phyloP scores from a whole-genome alignment of 352 stramenopile genomes.

The Phytophthora rubi region DNA sequence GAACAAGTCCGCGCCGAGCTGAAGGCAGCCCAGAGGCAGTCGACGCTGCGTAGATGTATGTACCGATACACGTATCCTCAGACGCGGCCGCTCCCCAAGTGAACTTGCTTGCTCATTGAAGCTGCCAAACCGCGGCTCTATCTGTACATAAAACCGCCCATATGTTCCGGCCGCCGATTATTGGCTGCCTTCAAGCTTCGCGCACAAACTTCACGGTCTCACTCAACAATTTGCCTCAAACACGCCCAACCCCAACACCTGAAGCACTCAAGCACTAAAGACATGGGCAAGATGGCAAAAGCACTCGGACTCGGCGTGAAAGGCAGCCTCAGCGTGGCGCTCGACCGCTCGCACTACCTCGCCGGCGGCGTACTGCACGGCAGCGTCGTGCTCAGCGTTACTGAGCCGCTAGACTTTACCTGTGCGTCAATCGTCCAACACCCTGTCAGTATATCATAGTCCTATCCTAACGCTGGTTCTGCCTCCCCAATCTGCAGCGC shows the following conservation, averaged over 20 bases:
- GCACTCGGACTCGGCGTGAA: constrained; percentile 37
- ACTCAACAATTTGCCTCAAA: constrained; percentile 35
- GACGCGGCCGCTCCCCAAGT: not conserved
- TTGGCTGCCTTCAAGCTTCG: constrained; percentile 1
- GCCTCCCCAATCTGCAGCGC: constrained; percentile 5
- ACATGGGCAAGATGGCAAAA: constrained; percentile 43
- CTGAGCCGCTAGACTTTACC: constrained; percentile 39
- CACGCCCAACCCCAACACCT: not conserved
- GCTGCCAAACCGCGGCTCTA: not conserved
- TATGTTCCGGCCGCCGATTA: constrained; percentile 11
- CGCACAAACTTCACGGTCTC: constrained; percentile 10
- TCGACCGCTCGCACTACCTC: constrained; percentile 36
- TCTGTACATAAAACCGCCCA: constrained; percentile 14
- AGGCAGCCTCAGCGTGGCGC: constrained; percentile 31
- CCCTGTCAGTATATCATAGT: too few species aligned
- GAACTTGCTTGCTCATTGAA: constrained; percentile 7
- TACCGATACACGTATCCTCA: not conserved
- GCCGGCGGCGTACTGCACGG: constrained; percentile 38
- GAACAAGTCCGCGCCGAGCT: too few species aligned
- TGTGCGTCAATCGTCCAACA: constrained; percentile 12
- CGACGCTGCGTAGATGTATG: too few species aligned
- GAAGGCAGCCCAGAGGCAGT: too few species aligned
- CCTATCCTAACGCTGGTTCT: not conserved
- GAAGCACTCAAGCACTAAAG: not conserved
- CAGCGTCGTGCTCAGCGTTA: constrained; percentile 34